Conservation (phyloP, 768 basidiomycete genomes). For the Panus rudis region DNA sequence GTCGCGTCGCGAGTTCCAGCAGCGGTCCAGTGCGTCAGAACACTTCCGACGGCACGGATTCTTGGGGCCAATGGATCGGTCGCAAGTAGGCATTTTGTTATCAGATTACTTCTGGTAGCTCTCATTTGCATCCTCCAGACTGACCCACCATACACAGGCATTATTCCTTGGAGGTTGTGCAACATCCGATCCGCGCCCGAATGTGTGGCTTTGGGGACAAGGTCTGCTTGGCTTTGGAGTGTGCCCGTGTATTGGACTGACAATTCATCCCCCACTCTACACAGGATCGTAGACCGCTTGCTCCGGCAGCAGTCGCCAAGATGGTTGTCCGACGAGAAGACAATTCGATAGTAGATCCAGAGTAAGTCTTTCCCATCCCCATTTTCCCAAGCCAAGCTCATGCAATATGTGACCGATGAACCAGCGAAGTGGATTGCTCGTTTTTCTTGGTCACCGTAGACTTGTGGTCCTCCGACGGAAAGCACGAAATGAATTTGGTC, state of each 20-base stretch:
- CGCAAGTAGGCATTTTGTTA: slow-evolving; percentile 40
- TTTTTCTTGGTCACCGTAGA: slow-evolving; percentile 93
- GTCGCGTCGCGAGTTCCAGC: slow-evolving; percentile 30
- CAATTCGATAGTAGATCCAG: slow-evolving; percentile 60
- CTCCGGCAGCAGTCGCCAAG: slow-evolving; percentile 84
- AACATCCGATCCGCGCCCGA: slow-evolving; percentile 83
- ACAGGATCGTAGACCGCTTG: slow-evolving; percentile 87
- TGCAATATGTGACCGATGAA: slow-evolving; percentile 4
- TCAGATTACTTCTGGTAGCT: slow-evolving; percentile 1
- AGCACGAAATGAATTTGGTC: slow-evolving; percentile 83
- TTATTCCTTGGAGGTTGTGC: slow-evolving; percentile 80
- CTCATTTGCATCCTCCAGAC: background rate
- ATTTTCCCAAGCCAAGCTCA: background rate
- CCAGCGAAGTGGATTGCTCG: slow-evolving; percentile 76
- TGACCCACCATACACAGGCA: slow-evolving; percentile 42
- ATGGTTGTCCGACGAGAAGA: slow-evolving; percentile 70
- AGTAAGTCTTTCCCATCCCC: slow-evolving; percentile 43
- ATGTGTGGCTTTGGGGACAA: slow-evolving; percentile 98
- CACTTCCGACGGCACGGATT: slow-evolving; percentile 39
- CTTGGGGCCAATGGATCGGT: slow-evolving; percentile 68
- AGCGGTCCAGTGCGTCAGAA: slow-evolving; percentile 16
- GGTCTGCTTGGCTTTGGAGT: slow-evolving; percentile 48
- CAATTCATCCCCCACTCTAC: slow-evolving; percentile 12
- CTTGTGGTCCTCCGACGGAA: slow-evolving; percentile 80
- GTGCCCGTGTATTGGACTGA: slow-evolving; percentile 2